Conservation (phyloP, 495 filamentous ascomycete genomes). For the Lasiosphaeriaceae sp. region DNA sequence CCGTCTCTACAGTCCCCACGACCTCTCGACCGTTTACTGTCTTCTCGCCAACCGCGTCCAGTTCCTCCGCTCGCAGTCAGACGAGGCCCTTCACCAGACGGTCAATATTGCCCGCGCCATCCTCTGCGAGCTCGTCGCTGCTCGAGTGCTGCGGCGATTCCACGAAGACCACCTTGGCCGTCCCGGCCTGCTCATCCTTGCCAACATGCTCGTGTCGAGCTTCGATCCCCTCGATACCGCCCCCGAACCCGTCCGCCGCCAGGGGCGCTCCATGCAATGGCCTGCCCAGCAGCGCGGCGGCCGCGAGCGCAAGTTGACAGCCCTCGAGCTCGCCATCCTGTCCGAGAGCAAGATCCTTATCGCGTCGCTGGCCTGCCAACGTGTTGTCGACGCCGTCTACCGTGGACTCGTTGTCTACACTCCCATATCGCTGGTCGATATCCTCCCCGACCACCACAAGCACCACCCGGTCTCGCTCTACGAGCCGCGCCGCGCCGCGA, state of each 20-base stretch:
- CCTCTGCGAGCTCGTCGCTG: conserved; percentile 59
- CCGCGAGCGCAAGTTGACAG: conserved; percentile 55
- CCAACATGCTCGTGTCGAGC: conserved; percentile 58
- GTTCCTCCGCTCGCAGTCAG: conserved; percentile 55
- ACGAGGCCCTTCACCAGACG: conserved; percentile 54
- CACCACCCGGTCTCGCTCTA: conserved; percentile 60
- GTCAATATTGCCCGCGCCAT: conserved; percentile 56
- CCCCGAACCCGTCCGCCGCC: conserved; percentile 41
- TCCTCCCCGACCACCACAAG: conserved; percentile 64
- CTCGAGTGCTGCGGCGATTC: conserved; percentile 54
- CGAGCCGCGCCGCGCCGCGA: conserved; percentile 52
- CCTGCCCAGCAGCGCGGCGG: conserved; percentile 41
- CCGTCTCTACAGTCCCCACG: conserved; percentile 53
- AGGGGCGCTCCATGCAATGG: conserved; percentile 40
- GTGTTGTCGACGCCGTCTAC: conserved; percentile 58
- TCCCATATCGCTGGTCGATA: conserved; percentile 58
- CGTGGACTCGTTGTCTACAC: conserved; percentile 58
- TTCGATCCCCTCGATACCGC: conserved; percentile 62
- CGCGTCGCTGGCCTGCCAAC: conserved; percentile 54
- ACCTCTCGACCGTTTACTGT: conserved; percentile 59
- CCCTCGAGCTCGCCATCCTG: conserved; percentile 60
- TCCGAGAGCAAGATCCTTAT: conserved; percentile 60
- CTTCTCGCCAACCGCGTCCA: conserved; percentile 61
- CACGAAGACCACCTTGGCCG: conserved; percentile 56
- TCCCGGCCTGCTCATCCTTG: conserved; percentile 52